Conservation (phyloP, 805 yeast species). For the Candida sanyiensis region DNA sequence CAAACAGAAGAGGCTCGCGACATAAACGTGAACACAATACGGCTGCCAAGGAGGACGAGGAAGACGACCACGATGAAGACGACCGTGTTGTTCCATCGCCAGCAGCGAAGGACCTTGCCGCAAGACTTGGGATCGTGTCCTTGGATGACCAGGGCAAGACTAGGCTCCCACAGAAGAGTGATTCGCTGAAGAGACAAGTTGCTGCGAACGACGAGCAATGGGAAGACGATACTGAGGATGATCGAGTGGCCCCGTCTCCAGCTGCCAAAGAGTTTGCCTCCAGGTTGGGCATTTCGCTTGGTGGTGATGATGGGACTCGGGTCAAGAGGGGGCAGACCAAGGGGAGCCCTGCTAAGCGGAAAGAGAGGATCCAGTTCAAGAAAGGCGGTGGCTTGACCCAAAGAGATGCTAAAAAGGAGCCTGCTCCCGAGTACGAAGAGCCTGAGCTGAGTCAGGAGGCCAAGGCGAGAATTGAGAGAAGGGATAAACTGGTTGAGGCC, state of each 20-base stretch:
- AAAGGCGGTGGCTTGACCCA: not conserved
- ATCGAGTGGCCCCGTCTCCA: constrained; percentile 15
- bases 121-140: constrained; percentile 2
- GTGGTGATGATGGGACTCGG: not conserved
- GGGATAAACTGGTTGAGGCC: constrained; percentile 12
- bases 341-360: constrained; percentile 2
- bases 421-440: too few relatives aligned
- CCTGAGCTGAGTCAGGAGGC: constrained; percentile 10
- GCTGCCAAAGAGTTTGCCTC: constrained; percentile 22
- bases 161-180: not conserved
- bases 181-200: not conserved
- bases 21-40: not conserved
- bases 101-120: constrained; percentile 1
- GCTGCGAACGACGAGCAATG: constrained; percentile 6
- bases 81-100: not conserved
- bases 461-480: constrained; percentile 5
- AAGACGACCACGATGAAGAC: not conserved
- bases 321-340: constrained; percentile 5
- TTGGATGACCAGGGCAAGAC: not conserved
- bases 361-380: not conserved
- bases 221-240: constrained; percentile 15
- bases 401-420: not conserved
- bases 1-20: not conserved
- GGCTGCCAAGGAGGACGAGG: not conserved
- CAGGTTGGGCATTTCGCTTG: constrained; percentile 18